Evolutionary conservation across 805 yeast genomes (phyloP).

Genomic region (Starmerella vaccinii): DNA sequence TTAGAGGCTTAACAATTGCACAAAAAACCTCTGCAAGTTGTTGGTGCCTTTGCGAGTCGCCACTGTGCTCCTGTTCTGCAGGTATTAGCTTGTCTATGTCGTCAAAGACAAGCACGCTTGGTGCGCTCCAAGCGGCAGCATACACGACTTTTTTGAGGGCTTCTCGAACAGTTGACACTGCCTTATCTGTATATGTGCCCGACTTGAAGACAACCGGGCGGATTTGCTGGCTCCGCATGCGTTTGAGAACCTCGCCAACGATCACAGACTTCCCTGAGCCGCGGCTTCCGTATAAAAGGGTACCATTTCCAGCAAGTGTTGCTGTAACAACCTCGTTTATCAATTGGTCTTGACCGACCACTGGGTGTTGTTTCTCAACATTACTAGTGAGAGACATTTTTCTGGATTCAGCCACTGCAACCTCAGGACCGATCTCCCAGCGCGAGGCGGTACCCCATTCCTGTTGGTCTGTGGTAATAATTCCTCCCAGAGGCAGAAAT

Average conservation of each 20-base stretch:
- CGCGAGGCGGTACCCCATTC: slow-evolving; percentile 13
- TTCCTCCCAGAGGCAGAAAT: slow-evolving; percentile 18
- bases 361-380: slow-evolving; percentile 19
- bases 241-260: slow-evolving; percentile 35
- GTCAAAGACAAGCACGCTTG: slow-evolving; percentile 65
- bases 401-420: slow-evolving; percentile 20
- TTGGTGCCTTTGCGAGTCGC: slow-evolving; percentile 48
- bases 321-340: slow-evolving; percentile 36
- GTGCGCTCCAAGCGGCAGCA: slow-evolving; percentile 64
- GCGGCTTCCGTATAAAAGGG: slow-evolving; percentile 57
- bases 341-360: slow-evolving; percentile 49
- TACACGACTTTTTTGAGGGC: slow-evolving; percentile 38
- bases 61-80: slow-evolving; percentile 47
- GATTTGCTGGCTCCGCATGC: slow-evolving; percentile 35
- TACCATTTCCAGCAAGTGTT: slow-evolving; percentile 42
- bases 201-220: slow-evolving; percentile 45
- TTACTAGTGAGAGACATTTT: slow-evolving; percentile 7
- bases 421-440: slow-evolving; percentile 17
- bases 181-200: slow-evolving; percentile 48
- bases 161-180: slow-evolving; percentile 38
- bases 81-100: slow-evolving; percentile 65
- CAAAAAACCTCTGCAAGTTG: slow-evolving; percentile 58
- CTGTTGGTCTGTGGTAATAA: slow-evolving; percentile 12
- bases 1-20: slow-evolving; percentile 37
- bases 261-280: slow-evolving; percentile 75